These are phyloP conservation scores for Pulveroboletus sp. DNA, from an alignment of 768 basidiomycete species.

Conservation along the genomic window DNA sequence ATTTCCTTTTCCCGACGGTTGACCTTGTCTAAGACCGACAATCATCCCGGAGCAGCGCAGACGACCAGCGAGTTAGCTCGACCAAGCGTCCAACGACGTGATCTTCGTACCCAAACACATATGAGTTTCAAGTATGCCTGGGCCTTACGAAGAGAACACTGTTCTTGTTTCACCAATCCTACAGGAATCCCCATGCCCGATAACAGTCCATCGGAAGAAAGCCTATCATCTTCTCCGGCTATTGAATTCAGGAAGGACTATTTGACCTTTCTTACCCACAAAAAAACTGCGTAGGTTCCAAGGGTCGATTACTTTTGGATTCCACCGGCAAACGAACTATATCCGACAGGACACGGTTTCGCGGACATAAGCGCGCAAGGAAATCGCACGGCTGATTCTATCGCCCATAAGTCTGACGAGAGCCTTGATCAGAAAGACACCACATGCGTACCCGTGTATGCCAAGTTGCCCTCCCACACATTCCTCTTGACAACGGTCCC, in stretches of 20 bases:
- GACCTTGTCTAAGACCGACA: too few species aligned
- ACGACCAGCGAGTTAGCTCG: too few species aligned
- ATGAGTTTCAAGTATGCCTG: not conserved
- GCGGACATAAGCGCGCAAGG: not conserved
- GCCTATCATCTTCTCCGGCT: not conserved
- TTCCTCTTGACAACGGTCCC: not conserved
- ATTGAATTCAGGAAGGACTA: not conserved
- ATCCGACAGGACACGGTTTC: not conserved
- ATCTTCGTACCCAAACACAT: not conserved
- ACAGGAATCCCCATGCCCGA: not conserved
- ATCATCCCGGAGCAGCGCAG: too few species aligned
- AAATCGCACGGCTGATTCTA: not conserved
- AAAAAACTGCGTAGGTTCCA: not conserved
- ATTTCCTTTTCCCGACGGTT: conserved; percentile 12
- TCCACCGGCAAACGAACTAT: not conserved
- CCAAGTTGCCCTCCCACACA: not conserved
- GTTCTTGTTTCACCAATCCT: not conserved
- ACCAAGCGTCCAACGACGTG: not conserved
- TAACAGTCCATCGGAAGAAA: not conserved
- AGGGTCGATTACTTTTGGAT: not conserved
- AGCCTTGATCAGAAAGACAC: not conserved
- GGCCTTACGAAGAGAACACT: not conserved
- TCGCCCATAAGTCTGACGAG: not conserved
- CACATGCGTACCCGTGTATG: not conserved
- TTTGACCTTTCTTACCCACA: not conserved